Base-by-base conservation (phyloP, 495 filamentous ascomycete species). In the Aspergillus hancockii region DNA sequence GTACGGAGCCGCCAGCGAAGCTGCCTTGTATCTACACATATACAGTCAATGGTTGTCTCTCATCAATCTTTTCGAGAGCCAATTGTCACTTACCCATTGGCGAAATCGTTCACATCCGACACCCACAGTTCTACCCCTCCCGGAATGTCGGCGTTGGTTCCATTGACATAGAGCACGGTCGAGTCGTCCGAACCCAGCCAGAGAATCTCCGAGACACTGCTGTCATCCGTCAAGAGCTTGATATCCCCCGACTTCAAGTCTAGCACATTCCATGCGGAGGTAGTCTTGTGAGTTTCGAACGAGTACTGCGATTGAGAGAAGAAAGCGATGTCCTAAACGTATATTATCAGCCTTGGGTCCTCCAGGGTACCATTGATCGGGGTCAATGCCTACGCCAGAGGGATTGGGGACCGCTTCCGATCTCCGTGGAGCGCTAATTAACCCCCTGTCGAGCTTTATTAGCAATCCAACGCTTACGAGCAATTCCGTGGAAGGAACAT, bases 1-100 rank as follows among this genome's bases (percentile, higher is more conserved):
- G n/a, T 90, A 75, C 0, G 82, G 70, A 4, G 79, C 87, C 32
- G 83, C 71, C 59, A 94, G 77, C 3, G 73, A 79, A 1, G 80
- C 81, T 28, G 82, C 85, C 19, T 83, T 79, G 46, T 83, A 81
- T 21, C 79, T 84, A 64, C 61, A 60, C 19, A 28, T n/a, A 21
- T 50, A 19, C 2, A 3, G 22, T 45, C 54, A 16, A 12, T 38
- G 36, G 41, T 54, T 50, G 58, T 54, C 3, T 40, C 49, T 9
- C 30, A 18, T 8, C 1, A 25, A 43, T 54, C 4, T 21, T 14
- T 52, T 21, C 4, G 13, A 34, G 46, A 19, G 40, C 40, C n/a
- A 18, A 54, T 41, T 8, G 1, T 6, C 7, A 63, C 62, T 22
- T 43, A 71, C 68, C 66, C 72, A 5, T 67, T 63, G 2, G 40